Conservation (phyloP, 2,329 filamentous ascomycete genomes). For the Conoideocrella luteorostrata region DNA sequence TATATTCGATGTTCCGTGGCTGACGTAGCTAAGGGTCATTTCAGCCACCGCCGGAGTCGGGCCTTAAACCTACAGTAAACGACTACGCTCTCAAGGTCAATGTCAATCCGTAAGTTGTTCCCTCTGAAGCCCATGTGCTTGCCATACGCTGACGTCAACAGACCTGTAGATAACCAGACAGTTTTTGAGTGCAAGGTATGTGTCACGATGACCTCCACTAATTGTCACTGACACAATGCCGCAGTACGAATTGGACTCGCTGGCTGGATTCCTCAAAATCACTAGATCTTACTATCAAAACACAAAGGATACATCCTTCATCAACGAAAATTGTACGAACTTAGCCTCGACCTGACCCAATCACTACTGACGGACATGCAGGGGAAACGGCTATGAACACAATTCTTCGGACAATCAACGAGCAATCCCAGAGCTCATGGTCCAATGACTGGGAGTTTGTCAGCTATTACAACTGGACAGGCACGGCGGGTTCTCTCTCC, state of each 20-base stretch:
- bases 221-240: neutral
- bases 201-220: no score
- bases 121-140: neutral
- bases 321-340: slow-evolving; percentile 30
- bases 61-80: slow-evolving; percentile 25
- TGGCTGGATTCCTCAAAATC: slow-evolving; percentile 79
- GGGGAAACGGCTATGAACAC: slow-evolving; percentile 52
- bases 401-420: slow-evolving; percentile 18
- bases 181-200: slow-evolving; percentile 23
- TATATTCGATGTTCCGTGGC: neutral
- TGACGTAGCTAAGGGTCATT: slow-evolving; percentile 58
- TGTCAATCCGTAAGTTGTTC: slow-evolving; percentile 17
- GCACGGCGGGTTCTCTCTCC: slow-evolving; percentile 17
- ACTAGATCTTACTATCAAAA: slow-evolving; percentile 68
- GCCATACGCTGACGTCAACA: neutral
- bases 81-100: slow-evolving; percentile 16
- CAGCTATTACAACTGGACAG: slow-evolving; percentile 25
- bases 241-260: slow-evolving; percentile 81
- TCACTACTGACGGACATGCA: slow-evolving; percentile 49
- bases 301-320: slow-evolving; percentile 63
- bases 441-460: slow-evolving; percentile 17
- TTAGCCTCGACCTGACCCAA: neutral
- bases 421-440: slow-evolving; percentile 22
- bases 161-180: slow-evolving; percentile 18
- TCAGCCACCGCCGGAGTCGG: slow-evolving; percentile 74